Base-by-base conservation (phyloP, 1,284 basidiomycete genomes). In the Tilletia walkeri region DNA sequence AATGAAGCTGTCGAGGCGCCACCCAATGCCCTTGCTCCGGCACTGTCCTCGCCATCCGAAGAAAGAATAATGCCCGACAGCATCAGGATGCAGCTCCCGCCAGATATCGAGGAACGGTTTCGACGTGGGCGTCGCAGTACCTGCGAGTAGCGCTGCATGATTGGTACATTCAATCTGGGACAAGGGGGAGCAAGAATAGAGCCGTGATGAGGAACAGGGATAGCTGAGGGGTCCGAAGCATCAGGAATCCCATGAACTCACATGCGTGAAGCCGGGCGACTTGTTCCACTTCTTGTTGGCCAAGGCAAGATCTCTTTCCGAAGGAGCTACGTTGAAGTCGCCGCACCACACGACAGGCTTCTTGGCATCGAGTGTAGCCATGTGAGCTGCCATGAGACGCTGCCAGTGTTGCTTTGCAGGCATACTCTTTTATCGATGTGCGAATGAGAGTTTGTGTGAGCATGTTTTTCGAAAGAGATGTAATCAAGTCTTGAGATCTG, bases 341-440 rank as follows among this genome's bases (percentile, higher is more conserved):
- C 93, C 93, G n/a, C 88, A 87, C 93, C 93, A 95, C 70, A 95
- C 90, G 10, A 94, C 90, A 2, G 92, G 90, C 78, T 94, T 94
- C 77, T 87, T 88, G 71, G 86, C 87, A 83, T 93, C 91, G 12
- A 93, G 85, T 24, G 88, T 86, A 2, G 88, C 88, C 18, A 94
- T 86, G 78, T 94, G 90, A 1, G 85, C 75, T 67, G 90, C 89
- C 77, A 82, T 73, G 2, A 63, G 59, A 16, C 59, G 59, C 36
- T 63, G 59, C 59, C 59, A 63, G 36, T 63, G 59, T 38, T 50
- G 41, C 48, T 53, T 67, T 14, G 53, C 67, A 3, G 67, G 47
- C 67, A 67, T 67, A 9, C 53, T 49, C 68, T 69, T n/a, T 56
- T 3, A 30, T 30, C 24, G 24, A 30, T 30, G 24, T 30, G 24